Base-by-base conservation (phyloP, 805 yeast genomes). In the Teunomyces stri region DNA sequence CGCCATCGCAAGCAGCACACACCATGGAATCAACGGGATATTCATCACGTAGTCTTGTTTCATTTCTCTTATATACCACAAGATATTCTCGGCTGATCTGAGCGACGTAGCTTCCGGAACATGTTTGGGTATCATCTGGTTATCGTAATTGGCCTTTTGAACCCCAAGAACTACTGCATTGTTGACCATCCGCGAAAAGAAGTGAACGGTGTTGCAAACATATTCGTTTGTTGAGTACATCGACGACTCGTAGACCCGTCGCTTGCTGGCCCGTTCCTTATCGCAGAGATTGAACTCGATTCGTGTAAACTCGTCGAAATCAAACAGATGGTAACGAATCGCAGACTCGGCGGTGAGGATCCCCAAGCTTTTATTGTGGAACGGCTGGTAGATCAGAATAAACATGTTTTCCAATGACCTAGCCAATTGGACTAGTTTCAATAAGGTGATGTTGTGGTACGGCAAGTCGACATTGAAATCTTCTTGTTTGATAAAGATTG, bases 391-490 rank as follows among this genome's bases (percentile, higher is more conserved):
- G 6, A 58, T 49, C 13, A 60, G 58, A 33, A 51, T 45, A 21
- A 57, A 37, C 64, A 62, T 59, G 42, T 54, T 55, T 45, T 65
- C 70, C 13, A 61, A 49, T 6, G 58, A 45, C n/a, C 58, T 40
- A 2, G 60, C 64, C 48, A 66, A 48, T 49, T 63, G 66, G 18
- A 64, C 64, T 45, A 66, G 36, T 27, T 59, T 60, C 29, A 63
- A 47, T 12, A 66, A 45, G 42, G 55, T 54, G 25, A 55, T 52
- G 51, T 62, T 58, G 28, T 51, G 46, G 51, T 61, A 59, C 9
- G 70, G 70, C 15, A 63, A 49, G 38, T 64, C 70, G 28, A 64
- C 48, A 49, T 69, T 65, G 55, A 61, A 68, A 53, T 69, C 74
- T 18, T 61, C 66, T 22, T 53, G 54, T 40, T 59, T 55, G 35